Conservation (phyloP, 2,329 filamentous ascomycete genomes). For the Hypoxylon sp. region DNA sequence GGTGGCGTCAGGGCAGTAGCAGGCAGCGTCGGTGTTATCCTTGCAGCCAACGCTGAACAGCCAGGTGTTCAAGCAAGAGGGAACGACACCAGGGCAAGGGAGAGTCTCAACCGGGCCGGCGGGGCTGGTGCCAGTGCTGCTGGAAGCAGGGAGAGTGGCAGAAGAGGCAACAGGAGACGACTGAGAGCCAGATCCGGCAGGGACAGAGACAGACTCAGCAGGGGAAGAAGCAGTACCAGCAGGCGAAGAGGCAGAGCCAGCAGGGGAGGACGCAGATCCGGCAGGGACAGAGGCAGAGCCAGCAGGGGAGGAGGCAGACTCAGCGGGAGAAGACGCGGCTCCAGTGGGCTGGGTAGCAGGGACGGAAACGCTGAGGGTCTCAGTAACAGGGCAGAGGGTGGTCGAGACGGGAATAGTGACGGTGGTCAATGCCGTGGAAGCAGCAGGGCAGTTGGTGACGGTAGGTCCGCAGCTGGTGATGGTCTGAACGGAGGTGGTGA, state of each 20-base stretch:
- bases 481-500: conserved; percentile 64
- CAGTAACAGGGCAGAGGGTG: conserved; percentile 73
- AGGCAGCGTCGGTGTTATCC: conserved; percentile 84
- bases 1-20: conserved; percentile 86
- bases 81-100: conserved; percentile 79
- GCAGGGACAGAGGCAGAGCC: conserved; percentile 37
- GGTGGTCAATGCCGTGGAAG: conserved; percentile 64
- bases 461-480: conserved; percentile 67
- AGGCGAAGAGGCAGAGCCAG: conserved; percentile 29
- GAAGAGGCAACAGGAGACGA: conserved; percentile 30
- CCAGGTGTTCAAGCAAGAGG: conserved; percentile 94
- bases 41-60: conserved; percentile 80
- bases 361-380: conserved; percentile 60
- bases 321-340: conserved; percentile 32
- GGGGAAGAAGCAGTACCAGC: conserved; percentile 38
- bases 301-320: too few species aligned
- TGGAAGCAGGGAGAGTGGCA: conserved; percentile 40
- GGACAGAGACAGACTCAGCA: conserved; percentile 31
- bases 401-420: conserved; percentile 71
- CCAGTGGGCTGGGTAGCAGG: conserved; percentile 39
- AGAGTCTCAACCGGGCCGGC: conserved; percentile 61
- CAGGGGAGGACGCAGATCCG: conserved; percentile 23
- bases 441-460: conserved; percentile 64
- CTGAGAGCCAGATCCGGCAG: conserved; percentile 26
- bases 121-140: conserved; percentile 45